Base-by-base conservation (phyloP, 129 eudicot species). In the Rutidosis leptorrhynchoides region DNA sequence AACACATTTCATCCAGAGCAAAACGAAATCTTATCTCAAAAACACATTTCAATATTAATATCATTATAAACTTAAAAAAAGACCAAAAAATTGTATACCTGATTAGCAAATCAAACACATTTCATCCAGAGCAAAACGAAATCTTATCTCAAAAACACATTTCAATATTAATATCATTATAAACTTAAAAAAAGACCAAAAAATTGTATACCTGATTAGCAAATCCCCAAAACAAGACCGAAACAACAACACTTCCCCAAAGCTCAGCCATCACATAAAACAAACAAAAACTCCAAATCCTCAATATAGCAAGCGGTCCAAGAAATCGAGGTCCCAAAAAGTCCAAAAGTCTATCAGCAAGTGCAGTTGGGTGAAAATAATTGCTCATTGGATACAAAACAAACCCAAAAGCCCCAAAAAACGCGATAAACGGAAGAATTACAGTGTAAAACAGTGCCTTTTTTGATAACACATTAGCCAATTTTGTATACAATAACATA, bases 191-290 rank as follows among this genome's bases (percentile, higher is more conserved):
- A 32, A 28, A 15, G 0, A 53, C 19, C 0, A 19, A 53, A 12
- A 46, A 60, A 40, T 24, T 5, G 29, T 73, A 59, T 73, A 94
- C 99, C 99, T 94, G 99, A 83, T 94, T 94, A 45, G 99, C 99
- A 75, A 94, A 89, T 2, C 99, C 99, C 99, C 99, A 94, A 76
- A 94, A 89, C 79, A 94, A 88, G 27, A 94, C 99, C 0, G 99
- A 94, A 71, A 94, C 79, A 29, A 94, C 99, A 55, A 94, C 99
- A 83, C 99, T 94, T 17, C 99, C 99, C 99, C 99, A 94, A 61
- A 93, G 95, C 81, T 94, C 99, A 72, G 99, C 99, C 99, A 94
- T 94, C 48, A 94, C 99, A 89, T 94, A 89, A 63, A 94, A 94
- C 95, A 89, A 80, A 76, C 95, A 94, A 63, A 89, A 94, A 49